Base-by-base conservation (phyloP, 2,329 filamentous ascomycete genomes). In the Aspergillus alliaceus region DNA sequence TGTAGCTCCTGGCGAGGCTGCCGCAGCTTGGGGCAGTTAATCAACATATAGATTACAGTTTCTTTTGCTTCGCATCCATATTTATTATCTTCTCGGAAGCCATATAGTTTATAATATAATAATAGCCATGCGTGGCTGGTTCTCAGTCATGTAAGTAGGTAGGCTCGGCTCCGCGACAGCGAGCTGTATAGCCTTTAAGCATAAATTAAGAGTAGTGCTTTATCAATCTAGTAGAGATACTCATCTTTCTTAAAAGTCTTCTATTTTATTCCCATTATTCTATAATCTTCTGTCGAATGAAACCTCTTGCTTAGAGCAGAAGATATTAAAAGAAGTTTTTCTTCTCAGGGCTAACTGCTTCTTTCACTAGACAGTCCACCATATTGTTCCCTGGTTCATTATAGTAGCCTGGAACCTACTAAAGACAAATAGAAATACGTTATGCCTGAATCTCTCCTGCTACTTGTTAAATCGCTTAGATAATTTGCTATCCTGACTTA, bases 81-180 rank as follows among this genome's bases (percentile, higher is more conserved):
- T 27, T 52, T 50, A 37, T 65, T 53, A 15, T 54, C 50, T 1
- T 60, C 53, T 18, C 25, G 15, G 46, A 61, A 66, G 27, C 59
- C 44, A 15, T 51, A 27, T 8, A 34, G 35, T 53, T 62, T 65
- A 8, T 14, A 32, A n/a, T 37, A 37, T 37, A 3, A 12, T 6
- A 7, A 60, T 37, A 69, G 54, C 66, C 60, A 67, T 24, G 52
- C 64, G 42, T 67, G 57, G 40, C 63, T 63, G n/a, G 61, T 65
- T 29, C 63, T 62, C 31, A 68, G 53, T 54, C 67, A 58, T 8
- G 54, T 63, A 5, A 67, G 50, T 14, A 67, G 44, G 40, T 66
- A 66, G 2, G 59, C 60, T 51, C 52, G 61, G 42, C 58, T 56
- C 29, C 56, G 32, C 7, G 53, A 37, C 9, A 63, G 48, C 3